phyloP scores from a whole-genome alignment of 2,329 filamentous ascomycete species.

The Fusarium clavum region DNA sequence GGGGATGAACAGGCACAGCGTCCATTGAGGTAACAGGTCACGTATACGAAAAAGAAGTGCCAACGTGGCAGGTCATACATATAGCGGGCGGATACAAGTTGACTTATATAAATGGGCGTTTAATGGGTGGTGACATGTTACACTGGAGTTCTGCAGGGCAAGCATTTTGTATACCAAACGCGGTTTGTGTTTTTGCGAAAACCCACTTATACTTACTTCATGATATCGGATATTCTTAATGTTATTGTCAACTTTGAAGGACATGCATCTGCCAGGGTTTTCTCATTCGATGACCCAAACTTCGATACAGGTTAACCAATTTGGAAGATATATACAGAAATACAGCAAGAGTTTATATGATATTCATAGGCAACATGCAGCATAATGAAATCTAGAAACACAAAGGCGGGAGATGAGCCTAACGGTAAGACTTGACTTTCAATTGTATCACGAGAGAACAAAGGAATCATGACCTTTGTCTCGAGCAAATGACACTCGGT shows the following conservation, averaged over 20 bases:
- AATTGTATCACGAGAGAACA: not conserved
- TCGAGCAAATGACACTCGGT: not conserved
- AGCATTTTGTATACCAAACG: slow-evolving; percentile 13
- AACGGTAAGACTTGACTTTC: not conserved
- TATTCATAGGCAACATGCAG: not conserved
- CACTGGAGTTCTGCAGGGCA: slow-evolving; percentile 24
- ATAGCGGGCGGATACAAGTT: slow-evolving; percentile 1
- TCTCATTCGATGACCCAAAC: not conserved
- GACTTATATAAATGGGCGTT: slow-evolving; percentile 23
- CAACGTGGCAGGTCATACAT: slow-evolving; percentile 18
- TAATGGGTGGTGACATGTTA: slow-evolving; percentile 17
- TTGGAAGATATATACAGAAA: not conserved
- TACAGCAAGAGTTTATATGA: not conserved
- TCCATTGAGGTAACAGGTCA: slow-evolving; percentile 32
- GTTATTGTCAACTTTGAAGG: not conserved
- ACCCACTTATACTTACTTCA: slow-evolving; percentile 11
- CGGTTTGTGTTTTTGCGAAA: slow-evolving; percentile 8
- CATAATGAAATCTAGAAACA: not conserved
- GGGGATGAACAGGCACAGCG: slow-evolving; percentile 47
- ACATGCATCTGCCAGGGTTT: not conserved
- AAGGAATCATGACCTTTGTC: not conserved
- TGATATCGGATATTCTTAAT: slow-evolving; percentile 22
- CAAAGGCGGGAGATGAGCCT: too few species aligned
- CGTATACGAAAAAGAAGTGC: not conserved
- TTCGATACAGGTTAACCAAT: not conserved